Evolutionary conservation across 73 alveolate species (phyloP).

Genomic region (Blepharisma japonicum): DNA sequence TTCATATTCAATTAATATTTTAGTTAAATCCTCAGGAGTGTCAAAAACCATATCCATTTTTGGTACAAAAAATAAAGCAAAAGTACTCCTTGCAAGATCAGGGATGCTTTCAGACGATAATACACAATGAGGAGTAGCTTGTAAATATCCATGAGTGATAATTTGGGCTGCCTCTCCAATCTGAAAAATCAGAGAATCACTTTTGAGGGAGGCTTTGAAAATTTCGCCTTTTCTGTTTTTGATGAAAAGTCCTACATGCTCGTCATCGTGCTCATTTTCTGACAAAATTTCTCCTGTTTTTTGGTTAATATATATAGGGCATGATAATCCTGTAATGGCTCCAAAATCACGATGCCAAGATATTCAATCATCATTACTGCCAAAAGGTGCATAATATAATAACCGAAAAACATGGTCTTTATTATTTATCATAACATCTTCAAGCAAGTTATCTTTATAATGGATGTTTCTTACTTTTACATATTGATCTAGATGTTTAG

Average conservation of each 20-base stretch:
- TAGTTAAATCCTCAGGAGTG: constrained; percentile 2
- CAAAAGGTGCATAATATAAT: constrained; percentile 62
- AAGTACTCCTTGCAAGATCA: constrained; percentile 60
- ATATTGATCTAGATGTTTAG: constrained; percentile 64
- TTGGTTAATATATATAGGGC: constrained; percentile 60
- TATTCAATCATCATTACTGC: constrained; percentile 57
- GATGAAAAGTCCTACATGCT: constrained; percentile 63
- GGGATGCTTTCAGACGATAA: constrained; percentile 37
- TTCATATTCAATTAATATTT: neutral
- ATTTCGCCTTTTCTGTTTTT: constrained; percentile 56
- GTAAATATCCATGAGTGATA: constrained; percentile 64
- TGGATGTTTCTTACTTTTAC: constrained; percentile 32
- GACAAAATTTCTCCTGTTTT: constrained; percentile 36
- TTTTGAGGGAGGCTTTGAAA: constrained; percentile 43
- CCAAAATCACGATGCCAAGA: constrained; percentile 86
- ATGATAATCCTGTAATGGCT: constrained; percentile 67
- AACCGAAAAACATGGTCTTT: constrained; percentile 64
- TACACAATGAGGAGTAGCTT: constrained; percentile 81
- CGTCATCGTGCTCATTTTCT: constrained; percentile 42
- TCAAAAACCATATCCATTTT: constrained; percentile 11
- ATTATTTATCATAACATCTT: constrained; percentile 35
- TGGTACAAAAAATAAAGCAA: constrained; percentile 73
- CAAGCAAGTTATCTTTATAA: constrained; percentile 49
- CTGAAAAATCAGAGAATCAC: constrained; percentile 57
- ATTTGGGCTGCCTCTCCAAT: constrained; percentile 79